Evolutionary conservation across 331 rosid genomes (phyloP).

Genomic region (Quercus tomentella): DNA sequence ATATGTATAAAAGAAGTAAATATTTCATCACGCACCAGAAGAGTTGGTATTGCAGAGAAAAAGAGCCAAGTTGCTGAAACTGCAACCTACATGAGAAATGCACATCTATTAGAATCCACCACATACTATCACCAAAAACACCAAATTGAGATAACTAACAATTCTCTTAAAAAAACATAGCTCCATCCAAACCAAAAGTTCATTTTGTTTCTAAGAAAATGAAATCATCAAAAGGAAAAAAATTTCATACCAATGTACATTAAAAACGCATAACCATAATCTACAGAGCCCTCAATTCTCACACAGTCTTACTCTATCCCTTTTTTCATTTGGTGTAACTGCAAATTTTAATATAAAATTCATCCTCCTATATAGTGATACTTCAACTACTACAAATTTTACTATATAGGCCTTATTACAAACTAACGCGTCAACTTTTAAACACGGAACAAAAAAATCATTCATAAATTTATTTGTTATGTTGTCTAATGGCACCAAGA

Average conservation of each 20-base stretch:
- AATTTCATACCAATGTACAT: neutral
- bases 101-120: neutral
- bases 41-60: slow-evolving; percentile 82
- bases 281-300: neutral
- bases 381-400: too few species aligned
- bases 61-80: slow-evolving; percentile 79
- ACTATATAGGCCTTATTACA: too few species aligned
- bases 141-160: neutral
- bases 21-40: slow-evolving; percentile 61
- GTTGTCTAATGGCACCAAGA: neutral
- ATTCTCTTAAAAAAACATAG: neutral
- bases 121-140: neutral
- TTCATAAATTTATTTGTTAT: too few species aligned
- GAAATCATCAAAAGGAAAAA: neutral
- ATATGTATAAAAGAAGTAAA: neutral
- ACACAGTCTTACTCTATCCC: too few species aligned
- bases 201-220: neutral
- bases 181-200: neutral
- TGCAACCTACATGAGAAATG: slow-evolving; percentile 45
- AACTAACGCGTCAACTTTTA: too few species aligned
- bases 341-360: neutral
- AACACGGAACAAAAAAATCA: too few species aligned
- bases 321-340: too few species aligned
- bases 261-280: neutral
- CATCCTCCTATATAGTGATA: neutral